Percentiles rank a stretch among this genome's conserved stretches.
These are phyloP conservation scores for Dictyostelium firmibasis DNA, from an alignment of 78 protist genomes.

Conservation along the genomic window DNA sequence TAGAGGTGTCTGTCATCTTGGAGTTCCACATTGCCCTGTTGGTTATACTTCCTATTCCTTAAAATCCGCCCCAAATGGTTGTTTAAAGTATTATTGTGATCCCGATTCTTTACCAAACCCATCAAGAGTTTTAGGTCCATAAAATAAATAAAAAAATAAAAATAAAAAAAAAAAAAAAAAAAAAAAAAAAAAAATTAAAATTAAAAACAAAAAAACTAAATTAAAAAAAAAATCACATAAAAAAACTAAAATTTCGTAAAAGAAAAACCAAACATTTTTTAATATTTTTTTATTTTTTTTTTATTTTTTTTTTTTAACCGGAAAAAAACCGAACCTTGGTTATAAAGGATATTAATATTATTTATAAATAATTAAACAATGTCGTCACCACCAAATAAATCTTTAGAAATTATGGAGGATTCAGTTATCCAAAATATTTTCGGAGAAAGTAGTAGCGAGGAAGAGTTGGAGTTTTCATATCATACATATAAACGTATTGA, in stretches of 20 bases:
- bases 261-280: too few species aligned
- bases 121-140: neutral
- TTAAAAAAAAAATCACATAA: too few species aligned
- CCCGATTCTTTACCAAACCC: neutral
- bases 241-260: too few species aligned
- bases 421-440: slow-evolving; percentile 15
- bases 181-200: too few species aligned
- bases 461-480: slow-evolving; percentile 28
- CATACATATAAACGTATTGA: slow-evolving; percentile 36
- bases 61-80: neutral
- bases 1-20: neutral
- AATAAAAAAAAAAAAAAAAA: too few species aligned
- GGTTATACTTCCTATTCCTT: neutral
- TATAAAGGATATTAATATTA: neutral
- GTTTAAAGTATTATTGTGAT: slow-evolving; percentile 8
- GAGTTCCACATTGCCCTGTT: neutral
- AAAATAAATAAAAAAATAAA: neutral
- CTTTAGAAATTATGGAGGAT: neutral
- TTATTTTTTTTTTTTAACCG: too few species aligned
- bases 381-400: slow-evolving; percentile 58
- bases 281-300: too few species aligned
- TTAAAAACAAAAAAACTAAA: too few species aligned
- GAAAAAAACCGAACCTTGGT: neutral
- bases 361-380: neutral
- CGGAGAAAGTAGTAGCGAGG: slow-evolving; percentile 26